Evolutionary conservation across 208 protist genomes (phyloP).

Genomic region (Leishmania turanica): DNA sequence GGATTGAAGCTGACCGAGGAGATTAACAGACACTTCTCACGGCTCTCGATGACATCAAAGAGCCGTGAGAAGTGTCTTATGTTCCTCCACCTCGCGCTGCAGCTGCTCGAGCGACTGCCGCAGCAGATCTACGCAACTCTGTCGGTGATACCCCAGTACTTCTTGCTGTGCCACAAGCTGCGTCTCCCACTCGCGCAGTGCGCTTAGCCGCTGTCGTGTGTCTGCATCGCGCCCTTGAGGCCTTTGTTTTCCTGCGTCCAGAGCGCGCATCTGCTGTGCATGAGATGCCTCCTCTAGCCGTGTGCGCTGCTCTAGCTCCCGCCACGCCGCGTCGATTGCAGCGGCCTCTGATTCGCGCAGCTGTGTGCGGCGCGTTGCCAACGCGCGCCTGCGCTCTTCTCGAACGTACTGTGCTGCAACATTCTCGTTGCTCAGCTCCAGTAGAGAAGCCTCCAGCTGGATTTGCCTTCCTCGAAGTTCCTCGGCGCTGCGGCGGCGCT

Average conservation of each 20-base stretch:
- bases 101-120: conserved; percentile 36
- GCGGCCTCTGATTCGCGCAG: conserved; percentile 21
- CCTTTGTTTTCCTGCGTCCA: conserved; percentile 30
- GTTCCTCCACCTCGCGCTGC: conserved; percentile 29
- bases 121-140: conserved; percentile 21
- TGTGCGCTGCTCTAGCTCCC: conserved; percentile 16
- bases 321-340: conserved; percentile 16
- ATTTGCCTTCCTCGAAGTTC: conserved; percentile 5
- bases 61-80: conserved; percentile 7
- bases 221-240: conserved; percentile 21
- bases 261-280: conserved; percentile 27
- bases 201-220: conserved; percentile 22
- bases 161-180: conserved; percentile 25
- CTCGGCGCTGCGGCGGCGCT: conserved; percentile 10
- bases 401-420: conserved; percentile 18
- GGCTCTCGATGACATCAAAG: neutral
- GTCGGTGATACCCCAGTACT: conserved; percentile 28
- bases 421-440: conserved; percentile 46
- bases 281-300: conserved; percentile 32
- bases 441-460: conserved; percentile 42
- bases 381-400: conserved; percentile 21
- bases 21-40: neutral
- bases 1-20: neutral
- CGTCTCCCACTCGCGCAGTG: conserved; percentile 35
- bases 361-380: conserved; percentile 30